Conservation (phyloP, 495 filamentous ascomycete species). For the Podospora bellae-mahoneyi region DNA sequence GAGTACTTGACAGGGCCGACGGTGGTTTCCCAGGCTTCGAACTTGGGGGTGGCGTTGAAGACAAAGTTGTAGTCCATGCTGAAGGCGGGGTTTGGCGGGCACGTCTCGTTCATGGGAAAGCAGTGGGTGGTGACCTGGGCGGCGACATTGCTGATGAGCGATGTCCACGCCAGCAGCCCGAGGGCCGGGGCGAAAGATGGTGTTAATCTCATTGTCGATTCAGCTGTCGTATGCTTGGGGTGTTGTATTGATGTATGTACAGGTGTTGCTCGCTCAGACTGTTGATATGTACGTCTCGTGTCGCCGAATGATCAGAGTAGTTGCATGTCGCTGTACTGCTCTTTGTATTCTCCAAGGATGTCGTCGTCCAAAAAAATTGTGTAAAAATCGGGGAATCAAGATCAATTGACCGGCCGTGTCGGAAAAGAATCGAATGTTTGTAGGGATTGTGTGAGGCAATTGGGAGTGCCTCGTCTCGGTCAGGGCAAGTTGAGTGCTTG, state of each 20-base stretch:
- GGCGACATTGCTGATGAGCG: conserved; percentile 39
- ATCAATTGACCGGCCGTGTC: not conserved
- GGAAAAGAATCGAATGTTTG: not conserved
- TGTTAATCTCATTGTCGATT: conserved; percentile 31
- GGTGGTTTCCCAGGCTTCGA: conserved; percentile 60
- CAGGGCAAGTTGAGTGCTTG: not conserved
- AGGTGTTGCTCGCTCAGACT: too few species aligned
- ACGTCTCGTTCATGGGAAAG: conserved; percentile 61
- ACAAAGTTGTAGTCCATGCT: conserved; percentile 51
- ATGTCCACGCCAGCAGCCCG: conserved; percentile 40
- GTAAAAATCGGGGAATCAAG: conserved; percentile 3
- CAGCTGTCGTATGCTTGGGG: not conserved
- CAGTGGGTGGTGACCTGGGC: conserved; percentile 66
- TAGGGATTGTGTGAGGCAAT: conserved; percentile 5
- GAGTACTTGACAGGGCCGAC: conserved; percentile 55
- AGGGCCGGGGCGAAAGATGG: conserved; percentile 35
- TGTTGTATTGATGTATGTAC: not conserved
- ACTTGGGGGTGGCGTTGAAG: conserved; percentile 63
- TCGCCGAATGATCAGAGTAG: not conserved
- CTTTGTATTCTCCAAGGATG: not conserved
- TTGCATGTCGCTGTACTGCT: not conserved
- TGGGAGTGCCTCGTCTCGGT: conserved; percentile 10
- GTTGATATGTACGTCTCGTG: not conserved
- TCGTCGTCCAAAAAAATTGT: not conserved
- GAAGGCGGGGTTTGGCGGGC: conserved; percentile 63